Base-by-base conservation (phyloP, 1,284 basidiomycete species). In the Ceratobasidium sp. region DNA sequence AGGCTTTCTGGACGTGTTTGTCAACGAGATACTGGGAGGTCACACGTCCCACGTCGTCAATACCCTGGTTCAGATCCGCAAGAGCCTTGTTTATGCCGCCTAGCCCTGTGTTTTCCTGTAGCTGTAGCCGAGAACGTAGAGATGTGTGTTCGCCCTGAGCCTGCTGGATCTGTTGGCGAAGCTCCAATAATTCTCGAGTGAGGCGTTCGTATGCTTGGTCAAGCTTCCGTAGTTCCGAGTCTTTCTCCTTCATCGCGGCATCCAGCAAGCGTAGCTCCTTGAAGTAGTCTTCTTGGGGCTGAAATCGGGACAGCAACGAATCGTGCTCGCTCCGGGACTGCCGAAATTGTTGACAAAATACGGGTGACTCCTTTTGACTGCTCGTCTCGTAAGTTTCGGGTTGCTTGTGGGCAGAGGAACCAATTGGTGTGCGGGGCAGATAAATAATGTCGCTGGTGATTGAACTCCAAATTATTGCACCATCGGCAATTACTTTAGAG, bases 201-300 rank as follows among this genome's bases (percentile, higher is more conserved):
- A 40, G 37, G 37, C 37, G 37, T 40, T 40, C 37, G 9, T 40
- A 40, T 5, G 37, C 37, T 40, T 40, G 37, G 37, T 40, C 37
- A 40, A 40, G 37, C 54, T 69, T 51, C 67, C 54, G 54, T 19
- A 40, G 43, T 37, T 9, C 8, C 25, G 67, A 49, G 11, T 69
- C 34, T 34, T n/a, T 73, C 70, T 40, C 62, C 70, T 22, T 62
- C 62, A 34, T 61, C 17, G n/a, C 70, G 70, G 29, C 70, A 29
- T 73, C 62, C 34, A 73, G 57, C 25, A n/a, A 15, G 73, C 44
- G 8, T 77, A 52, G 57, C 76, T 69, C 22, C 59, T 69, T 54
- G 73, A 69, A 46, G 52, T 43, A 37, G 37, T 62, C 56, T 40
- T 77, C 76, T 19, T 65, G 68, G n/a, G 73, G 61, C 51, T 77